Conservation (phyloP, 345 rosid species). For the Populus ilicifolia region DNA sequence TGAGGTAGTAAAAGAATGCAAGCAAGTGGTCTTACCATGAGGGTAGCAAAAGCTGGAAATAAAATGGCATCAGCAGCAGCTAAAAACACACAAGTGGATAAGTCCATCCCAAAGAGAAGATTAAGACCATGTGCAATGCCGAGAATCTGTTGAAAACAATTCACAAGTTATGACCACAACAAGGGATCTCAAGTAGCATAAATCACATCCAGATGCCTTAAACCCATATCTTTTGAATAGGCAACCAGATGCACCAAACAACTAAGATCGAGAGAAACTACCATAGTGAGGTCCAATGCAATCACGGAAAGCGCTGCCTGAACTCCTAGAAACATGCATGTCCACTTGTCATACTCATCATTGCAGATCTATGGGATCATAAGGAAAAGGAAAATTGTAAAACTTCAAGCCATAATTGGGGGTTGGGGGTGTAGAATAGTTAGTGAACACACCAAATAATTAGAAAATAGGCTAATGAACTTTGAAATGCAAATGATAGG, state of each 20-base stretch:
- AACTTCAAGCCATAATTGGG: neutral
- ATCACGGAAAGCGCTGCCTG: slow-evolving; percentile 76
- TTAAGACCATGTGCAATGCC: slow-evolving; percentile 92
- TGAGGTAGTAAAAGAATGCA: neutral
- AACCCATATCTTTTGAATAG: slow-evolving; percentile 4
- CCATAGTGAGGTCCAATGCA: slow-evolving; percentile 80
- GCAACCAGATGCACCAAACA: neutral
- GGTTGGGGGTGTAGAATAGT: neutral
- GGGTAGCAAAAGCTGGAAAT: slow-evolving; percentile 67
- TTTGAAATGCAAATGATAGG: neutral
- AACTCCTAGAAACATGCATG: slow-evolving; percentile 76
- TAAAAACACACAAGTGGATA: slow-evolving; percentile 74
- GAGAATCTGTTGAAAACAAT: slow-evolving; percentile 55
- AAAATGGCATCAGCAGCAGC: slow-evolving; percentile 82
- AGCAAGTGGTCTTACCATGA: slow-evolving; percentile 53
- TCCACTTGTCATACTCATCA: slow-evolving; percentile 77
- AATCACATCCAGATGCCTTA: neutral
- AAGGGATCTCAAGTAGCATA: neutral
- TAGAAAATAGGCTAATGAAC: neutral
- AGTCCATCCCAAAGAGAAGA: slow-evolving; percentile 78
- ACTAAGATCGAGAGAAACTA: slow-evolving; percentile 25
- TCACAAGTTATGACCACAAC: slow-evolving; percentile 13
- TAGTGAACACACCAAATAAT: neutral
- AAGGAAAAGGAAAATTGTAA: slow-evolving; percentile 5
- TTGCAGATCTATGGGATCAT: slow-evolving; percentile 63